These are phyloP conservation scores for Solanum hybrid DNA, from an alignment of 305 asterid genomes.

Conservation along the genomic window DNA sequence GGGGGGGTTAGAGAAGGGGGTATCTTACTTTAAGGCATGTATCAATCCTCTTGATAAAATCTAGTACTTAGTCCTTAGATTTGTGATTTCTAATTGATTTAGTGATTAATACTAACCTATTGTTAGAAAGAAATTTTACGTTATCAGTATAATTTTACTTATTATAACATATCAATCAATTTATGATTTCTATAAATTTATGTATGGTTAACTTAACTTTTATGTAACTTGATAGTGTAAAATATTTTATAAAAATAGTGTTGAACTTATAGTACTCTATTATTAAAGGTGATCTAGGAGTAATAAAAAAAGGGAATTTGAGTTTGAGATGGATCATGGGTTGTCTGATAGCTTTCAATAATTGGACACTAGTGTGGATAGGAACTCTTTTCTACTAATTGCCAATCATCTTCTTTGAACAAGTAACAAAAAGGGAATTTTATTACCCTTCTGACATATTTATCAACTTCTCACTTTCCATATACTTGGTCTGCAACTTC, in stretches of 20 bases:
- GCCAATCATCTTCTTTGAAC: slow-evolving; percentile 6
- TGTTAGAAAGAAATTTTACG: neutral
- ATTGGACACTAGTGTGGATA: slow-evolving; percentile 8
- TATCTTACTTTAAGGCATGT: neutral
- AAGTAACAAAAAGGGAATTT: slow-evolving; percentile 20
- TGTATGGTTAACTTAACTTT: too few relatives aligned
- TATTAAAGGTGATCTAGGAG: neutral
- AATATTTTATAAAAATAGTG: neutral
- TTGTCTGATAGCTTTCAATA: slow-evolving; percentile 28
- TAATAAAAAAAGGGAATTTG: neutral
- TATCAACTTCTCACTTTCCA: slow-evolving; percentile 8
- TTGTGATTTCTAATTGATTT: neutral
- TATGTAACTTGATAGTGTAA: neutral
- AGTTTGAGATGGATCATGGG: slow-evolving; percentile 29
- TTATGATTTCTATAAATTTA: too few relatives aligned
- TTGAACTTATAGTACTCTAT: neutral
- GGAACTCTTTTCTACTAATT: neutral
- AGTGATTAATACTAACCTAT: neutral
- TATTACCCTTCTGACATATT: slow-evolving; percentile 10
- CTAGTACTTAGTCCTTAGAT: neutral
- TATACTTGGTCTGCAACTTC: neutral
- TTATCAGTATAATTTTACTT: neutral
- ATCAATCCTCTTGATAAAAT: neutral
- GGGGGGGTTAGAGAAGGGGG: too few relatives aligned
- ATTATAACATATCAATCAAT: neutral